Base-by-base conservation (phyloP, 495 filamentous ascomycete genomes). In the Chaetomium fimeti region DNA sequence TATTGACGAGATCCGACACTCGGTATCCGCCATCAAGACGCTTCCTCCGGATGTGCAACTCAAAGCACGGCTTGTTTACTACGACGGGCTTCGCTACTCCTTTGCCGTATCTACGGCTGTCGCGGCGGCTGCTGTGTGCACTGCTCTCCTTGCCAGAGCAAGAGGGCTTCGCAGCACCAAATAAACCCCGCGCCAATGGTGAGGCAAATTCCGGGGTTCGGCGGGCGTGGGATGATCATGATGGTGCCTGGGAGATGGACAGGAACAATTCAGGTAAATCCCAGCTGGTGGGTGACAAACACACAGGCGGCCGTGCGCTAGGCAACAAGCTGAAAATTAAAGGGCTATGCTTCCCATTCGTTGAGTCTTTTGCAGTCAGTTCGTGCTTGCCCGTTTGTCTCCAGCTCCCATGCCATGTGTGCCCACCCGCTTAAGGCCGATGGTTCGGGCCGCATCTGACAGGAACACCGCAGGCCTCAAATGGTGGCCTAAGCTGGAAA, bases 1-100 rank as follows among this genome's bases (percentile, higher is more conserved):
- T 48, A 83, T 87, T 42, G 79, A 85, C 43, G 80, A 84, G 48
- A 88, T 89, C 65, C 75, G 86, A 5, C 86, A 88, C 65, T 87
- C 85, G 0, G 81, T 85, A 9, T 81, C 83, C 3, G 81, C 80
- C 3, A 77, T 88, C 43, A 76, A 77, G 27, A 70, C 74, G 11
- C 76, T 88, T 0, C 84, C 84, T 0, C 82, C 81, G 0, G 84
- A 87, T 45, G 76, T 86, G 24, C 86, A 89, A 66, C 79, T 84
- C 48, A 80, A 82, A 38, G 87, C 82, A 12, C 77, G 84, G 18
- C 66, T 81, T n/a, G 85, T 87, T 0, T 87, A 87, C 57, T 85
- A 84, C 55, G 78, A 81, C 5, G 85, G 84, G 0, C 78, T 88
- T 15, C 74, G 78, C 38, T 76, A 82, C 52, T 82, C 82, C 0